Conservation (phyloP, 2,329 filamentous ascomycete species). For the Pyrenophora graminea region DNA sequence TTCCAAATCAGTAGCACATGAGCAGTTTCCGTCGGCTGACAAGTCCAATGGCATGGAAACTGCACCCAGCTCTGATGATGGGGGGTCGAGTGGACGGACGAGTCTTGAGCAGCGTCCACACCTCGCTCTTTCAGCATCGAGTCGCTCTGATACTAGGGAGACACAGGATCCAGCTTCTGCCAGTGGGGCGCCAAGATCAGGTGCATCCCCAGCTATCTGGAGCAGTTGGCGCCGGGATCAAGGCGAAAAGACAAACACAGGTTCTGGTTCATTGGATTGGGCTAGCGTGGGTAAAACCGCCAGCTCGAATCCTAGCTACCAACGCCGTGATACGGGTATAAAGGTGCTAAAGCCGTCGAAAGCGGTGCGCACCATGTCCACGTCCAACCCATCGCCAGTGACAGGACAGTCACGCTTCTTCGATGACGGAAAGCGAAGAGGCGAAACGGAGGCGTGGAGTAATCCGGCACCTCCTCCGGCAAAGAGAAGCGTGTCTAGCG, state of each 20-base stretch:
- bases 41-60: conserved; percentile 22
- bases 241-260: conserved; percentile 35
- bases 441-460: conserved; percentile 24
- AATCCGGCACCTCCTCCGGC: conserved; percentile 20
- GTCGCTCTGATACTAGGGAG: conserved; percentile 29
- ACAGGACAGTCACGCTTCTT: conserved; percentile 54
- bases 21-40: conserved; percentile 4
- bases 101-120: conserved; percentile 41
- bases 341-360: conserved; percentile 86
- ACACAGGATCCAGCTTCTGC: conserved; percentile 22
- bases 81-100: conserved; percentile 30
- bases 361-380: conserved; percentile 57
- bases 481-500: conserved; percentile 37
- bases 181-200: conserved; percentile 31
- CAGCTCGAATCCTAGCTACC: conserved; percentile 65
- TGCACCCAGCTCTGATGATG: conserved; percentile 35
- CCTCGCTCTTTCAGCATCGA: conserved; percentile 22
- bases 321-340: conserved; percentile 75
- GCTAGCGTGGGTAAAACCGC: conserved; percentile 59
- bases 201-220: conserved; percentile 51
- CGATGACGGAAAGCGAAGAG: conserved; percentile 51
- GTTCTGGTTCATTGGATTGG: conserved; percentile 53
- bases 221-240: conserved; percentile 55
- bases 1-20: conserved; percentile 2
- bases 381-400: conserved; percentile 30